Conservation (phyloP, 202 grass and related monocot genomes). For the Zoysia matrella region DNA sequence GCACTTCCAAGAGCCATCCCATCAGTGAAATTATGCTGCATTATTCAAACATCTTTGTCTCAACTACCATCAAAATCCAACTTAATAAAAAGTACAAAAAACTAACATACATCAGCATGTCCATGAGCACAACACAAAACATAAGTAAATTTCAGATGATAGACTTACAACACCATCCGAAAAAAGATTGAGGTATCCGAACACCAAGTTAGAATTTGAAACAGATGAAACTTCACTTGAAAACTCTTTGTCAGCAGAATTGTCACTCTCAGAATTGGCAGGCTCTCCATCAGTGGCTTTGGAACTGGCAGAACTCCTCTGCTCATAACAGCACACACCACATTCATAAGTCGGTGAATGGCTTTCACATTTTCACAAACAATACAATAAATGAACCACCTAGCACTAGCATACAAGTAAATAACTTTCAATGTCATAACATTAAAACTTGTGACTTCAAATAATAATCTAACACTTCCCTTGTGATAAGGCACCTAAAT, state of each 20-base stretch:
- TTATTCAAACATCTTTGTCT: constrained; percentile 49
- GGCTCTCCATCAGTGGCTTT: constrained; percentile 36
- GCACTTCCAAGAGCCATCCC: constrained; percentile 99
- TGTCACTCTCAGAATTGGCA: constrained; percentile 46
- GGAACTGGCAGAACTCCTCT: constrained; percentile 51
- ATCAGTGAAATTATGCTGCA: constrained; percentile 99
- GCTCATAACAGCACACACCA: constrained; percentile 45
- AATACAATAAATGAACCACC: no score
- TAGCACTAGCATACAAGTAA: neutral
- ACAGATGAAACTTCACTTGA: constrained; percentile 37
- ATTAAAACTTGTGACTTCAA: constrained; percentile 18
- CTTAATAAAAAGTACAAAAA: constrained; percentile 2
- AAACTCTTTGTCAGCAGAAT: constrained; percentile 35
- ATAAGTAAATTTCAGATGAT: constrained; percentile 16
- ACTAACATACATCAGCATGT: constrained; percentile 12
- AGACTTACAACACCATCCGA: constrained; percentile 99
- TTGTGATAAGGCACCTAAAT: neutral
- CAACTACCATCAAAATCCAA: constrained; percentile 37
- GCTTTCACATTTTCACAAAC: neutral
- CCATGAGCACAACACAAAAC: constrained; percentile 27
- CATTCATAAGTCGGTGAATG: constrained; percentile 17
- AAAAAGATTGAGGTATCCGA: constrained; percentile 99
- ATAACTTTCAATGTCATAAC: neutral
- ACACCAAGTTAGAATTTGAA: constrained; percentile 81
- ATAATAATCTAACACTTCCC: neutral